These are phyloP conservation scores for Trichoderma sp. DNA, from an alignment of 2,329 filamentous ascomycete genomes.

Conservation along the genomic window DNA sequence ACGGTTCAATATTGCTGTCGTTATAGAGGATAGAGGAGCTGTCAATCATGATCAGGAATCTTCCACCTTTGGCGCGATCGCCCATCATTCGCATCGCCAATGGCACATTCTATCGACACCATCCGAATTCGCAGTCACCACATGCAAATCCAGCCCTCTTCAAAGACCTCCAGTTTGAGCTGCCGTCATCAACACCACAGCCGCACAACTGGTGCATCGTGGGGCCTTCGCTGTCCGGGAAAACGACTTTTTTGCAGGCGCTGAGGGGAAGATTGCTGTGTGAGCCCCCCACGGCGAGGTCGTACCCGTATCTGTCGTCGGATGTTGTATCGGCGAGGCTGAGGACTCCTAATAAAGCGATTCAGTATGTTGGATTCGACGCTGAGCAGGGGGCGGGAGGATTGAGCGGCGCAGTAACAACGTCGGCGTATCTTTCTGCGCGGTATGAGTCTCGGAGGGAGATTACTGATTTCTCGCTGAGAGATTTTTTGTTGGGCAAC, in stretches of 20 bases:
- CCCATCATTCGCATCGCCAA: slow-evolving; percentile 71
- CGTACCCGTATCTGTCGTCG: slow-evolving; percentile 73
- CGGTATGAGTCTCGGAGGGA: slow-evolving; percentile 87
- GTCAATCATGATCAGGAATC: slow-evolving; percentile 33
- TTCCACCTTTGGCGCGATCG: slow-evolving; percentile 34
- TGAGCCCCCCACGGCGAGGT: slow-evolving; percentile 69
- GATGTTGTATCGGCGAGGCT: slow-evolving; percentile 55
- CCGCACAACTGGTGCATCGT: slow-evolving; percentile 78
- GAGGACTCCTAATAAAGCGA: slow-evolving; percentile 61
- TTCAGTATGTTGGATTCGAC: slow-evolving; percentile 90
- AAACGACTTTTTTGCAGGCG: slow-evolving; percentile 78
- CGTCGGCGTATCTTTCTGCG: slow-evolving; percentile 81
- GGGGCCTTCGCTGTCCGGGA: slow-evolving; percentile 72
- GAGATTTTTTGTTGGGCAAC: slow-evolving; percentile 77
- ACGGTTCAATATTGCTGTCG: background rate
- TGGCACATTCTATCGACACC: slow-evolving; percentile 78
- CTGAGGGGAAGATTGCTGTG: slow-evolving; percentile 73
- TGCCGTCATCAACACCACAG: slow-evolving; percentile 54
- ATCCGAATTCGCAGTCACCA: slow-evolving; percentile 54
- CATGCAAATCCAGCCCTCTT: slow-evolving; percentile 71
- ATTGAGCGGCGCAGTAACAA: slow-evolving; percentile 52
- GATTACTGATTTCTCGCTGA: slow-evolving; percentile 79
- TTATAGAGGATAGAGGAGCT: background rate
- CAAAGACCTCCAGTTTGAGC: slow-evolving; percentile 62
- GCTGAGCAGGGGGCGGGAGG: slow-evolving; percentile 56